A percentile compares a stretch with the other conserved stretches of the same genome.
Evolutionary conservation across 306 rosid species (phyloP).

Genomic region (Gleditsia sinensis): DNA sequence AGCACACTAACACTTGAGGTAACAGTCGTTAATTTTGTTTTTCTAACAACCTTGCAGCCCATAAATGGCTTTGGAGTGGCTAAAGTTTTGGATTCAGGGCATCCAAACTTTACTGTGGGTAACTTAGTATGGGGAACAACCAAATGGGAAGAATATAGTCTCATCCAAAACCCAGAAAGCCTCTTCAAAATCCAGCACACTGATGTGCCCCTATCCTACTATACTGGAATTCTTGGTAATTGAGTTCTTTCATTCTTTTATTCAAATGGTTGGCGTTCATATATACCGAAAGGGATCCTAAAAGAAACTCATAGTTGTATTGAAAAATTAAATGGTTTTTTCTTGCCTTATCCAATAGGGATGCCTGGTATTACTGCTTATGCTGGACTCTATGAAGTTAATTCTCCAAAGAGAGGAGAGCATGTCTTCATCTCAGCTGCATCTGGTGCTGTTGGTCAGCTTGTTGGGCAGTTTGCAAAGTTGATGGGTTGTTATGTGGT

Average conservation of each 20-base stretch:
- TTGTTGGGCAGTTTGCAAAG: slow-evolving; percentile 23
- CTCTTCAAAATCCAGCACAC: slow-evolving; percentile 54
- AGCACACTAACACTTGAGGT: too few relatives aligned
- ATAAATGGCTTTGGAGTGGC: slow-evolving; percentile 51
- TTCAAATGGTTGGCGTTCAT: too few relatives aligned
- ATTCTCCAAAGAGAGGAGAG: slow-evolving; percentile 5
- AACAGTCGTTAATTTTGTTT: background rate
- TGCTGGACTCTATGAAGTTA: slow-evolving; percentile 9
- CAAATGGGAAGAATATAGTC: slow-evolving; percentile 66
- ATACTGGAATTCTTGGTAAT: slow-evolving; percentile 72
- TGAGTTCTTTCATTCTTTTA: background rate
- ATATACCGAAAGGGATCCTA: background rate
- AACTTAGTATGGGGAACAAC: slow-evolving; percentile 68
- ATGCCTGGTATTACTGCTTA: slow-evolving; percentile 30
- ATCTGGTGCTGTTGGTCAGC: slow-evolving; percentile 26
- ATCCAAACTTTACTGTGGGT: slow-evolving; percentile 51
- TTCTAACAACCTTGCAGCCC: slow-evolving; percentile 31
- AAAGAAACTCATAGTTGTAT: background rate
- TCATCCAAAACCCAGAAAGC: slow-evolving; percentile 34
- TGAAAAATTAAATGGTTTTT: background rate
- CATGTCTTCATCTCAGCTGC: slow-evolving; percentile 18
- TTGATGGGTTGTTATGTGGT: slow-evolving; percentile 26
- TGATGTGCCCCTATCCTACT: slow-evolving; percentile 66
- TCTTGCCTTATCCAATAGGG: background rate
- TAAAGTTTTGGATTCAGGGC: slow-evolving; percentile 58